Conservation (phyloP, 805 yeast species). For the Blastobotrys terrestris region DNA sequence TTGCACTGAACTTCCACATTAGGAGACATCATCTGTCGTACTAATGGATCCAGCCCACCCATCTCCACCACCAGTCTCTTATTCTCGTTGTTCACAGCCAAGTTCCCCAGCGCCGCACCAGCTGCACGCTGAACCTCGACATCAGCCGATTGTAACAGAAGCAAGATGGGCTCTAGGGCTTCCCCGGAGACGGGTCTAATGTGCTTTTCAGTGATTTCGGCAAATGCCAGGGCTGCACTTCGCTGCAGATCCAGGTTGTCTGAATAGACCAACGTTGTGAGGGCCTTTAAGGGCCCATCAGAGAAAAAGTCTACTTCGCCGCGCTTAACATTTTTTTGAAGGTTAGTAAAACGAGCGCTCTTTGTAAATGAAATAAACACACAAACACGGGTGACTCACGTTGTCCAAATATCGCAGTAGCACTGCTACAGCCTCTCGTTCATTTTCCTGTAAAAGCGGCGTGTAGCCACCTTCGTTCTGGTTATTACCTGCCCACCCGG, state of each 20-base stretch:
- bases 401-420: slow-evolving; percentile 85
- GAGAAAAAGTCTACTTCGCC: slow-evolving; percentile 85
- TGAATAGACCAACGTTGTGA: slow-evolving; percentile 87
- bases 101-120: slow-evolving; percentile 96
- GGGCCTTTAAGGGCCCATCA: slow-evolving; percentile 74
- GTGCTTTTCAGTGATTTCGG: slow-evolving; percentile 93
- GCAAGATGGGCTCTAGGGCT: slow-evolving; percentile 88
- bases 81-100: slow-evolving; percentile 95
- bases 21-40: slow-evolving; percentile 94
- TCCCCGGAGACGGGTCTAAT: slow-evolving; percentile 85
- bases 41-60: slow-evolving; percentile 96
- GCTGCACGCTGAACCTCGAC: slow-evolving; percentile 97
- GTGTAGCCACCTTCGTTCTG: slow-evolving; percentile 48
- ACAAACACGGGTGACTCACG: slow-evolving; percentile 29
- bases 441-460: slow-evolving; percentile 88
- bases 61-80: slow-evolving; percentile 89
- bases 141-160: slow-evolving; percentile 78
- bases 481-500: slow-evolving; percentile 1
- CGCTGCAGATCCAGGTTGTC: slow-evolving; percentile 93
- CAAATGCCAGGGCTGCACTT: slow-evolving; percentile 96
- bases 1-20: slow-evolving; percentile 98
- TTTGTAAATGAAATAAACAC: background rate
- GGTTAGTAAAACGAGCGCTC: no score
- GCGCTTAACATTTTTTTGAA: slow-evolving; percentile 32
- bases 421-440: slow-evolving; percentile 91